Percentiles rank a stretch among this genome's conserved stretches.
Conservation (phyloP, 331 rosid genomes). For the Ulmus americana region DNA sequence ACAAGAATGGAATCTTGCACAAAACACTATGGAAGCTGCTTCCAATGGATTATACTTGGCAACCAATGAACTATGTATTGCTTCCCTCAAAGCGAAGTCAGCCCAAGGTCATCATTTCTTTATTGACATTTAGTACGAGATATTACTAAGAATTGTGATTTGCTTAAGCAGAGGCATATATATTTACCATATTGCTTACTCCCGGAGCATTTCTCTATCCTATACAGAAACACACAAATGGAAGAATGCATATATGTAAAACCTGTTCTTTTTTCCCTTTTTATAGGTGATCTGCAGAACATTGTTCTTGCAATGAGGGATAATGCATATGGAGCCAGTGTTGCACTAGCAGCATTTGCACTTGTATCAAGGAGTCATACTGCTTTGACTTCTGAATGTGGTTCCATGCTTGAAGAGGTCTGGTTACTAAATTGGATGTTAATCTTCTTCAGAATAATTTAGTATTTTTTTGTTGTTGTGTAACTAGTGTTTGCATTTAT, state of each 20-base stretch:
- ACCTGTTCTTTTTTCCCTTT: slow-evolving; percentile 12
- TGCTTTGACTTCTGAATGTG: slow-evolving; percentile 93
- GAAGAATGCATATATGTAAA: neutral
- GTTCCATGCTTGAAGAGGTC: slow-evolving; percentile 99
- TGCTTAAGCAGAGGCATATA: neutral
- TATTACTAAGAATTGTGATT: neutral
- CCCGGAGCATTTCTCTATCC: neutral
- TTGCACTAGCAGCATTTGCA: slow-evolving; percentile 59
- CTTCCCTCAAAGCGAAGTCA: slow-evolving; percentile 75
- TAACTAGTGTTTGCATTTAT: slow-evolving; percentile 1
- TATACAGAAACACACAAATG: neutral
- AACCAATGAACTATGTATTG: slow-evolving; percentile 59
- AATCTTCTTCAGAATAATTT: too few relatives aligned
- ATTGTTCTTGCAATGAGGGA: slow-evolving; percentile 83
- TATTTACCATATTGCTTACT: slow-evolving; percentile 10
- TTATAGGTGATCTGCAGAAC: slow-evolving; percentile 71
- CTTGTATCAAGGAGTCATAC: slow-evolving; percentile 73
- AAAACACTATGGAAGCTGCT: slow-evolving; percentile 81
- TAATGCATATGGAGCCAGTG: slow-evolving; percentile 73
- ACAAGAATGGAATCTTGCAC: slow-evolving; percentile 94
- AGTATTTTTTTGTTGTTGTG: neutral
- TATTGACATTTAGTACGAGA: slow-evolving; percentile 1
- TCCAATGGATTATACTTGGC: slow-evolving; percentile 70
- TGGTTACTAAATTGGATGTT: slow-evolving; percentile 9
- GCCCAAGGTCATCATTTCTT: slow-evolving; percentile 62